Evolutionary conservation across 352 stramenopile genomes (phyloP), one percentile per base, ranked within the genome.

Genomic region (Hyaloperonospora brassicae): DNA sequence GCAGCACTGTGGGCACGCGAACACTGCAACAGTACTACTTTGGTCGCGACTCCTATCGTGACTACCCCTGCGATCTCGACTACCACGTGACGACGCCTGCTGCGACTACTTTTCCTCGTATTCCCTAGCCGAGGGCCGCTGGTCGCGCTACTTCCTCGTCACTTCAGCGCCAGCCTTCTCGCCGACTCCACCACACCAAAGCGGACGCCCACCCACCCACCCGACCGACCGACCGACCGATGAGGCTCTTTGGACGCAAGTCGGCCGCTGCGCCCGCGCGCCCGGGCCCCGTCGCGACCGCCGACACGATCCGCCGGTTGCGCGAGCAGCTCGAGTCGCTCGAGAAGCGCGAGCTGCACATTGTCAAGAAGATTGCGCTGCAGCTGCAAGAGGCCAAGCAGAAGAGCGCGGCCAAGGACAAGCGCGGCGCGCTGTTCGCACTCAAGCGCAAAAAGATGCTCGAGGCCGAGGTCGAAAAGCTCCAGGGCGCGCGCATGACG

Each of bases 361-460:
- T 98, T 36, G 75, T 97, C 53, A 98, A 97, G 70, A 98, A 98
- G 75, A 97, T 98, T 50, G 76, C 86, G 46, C 53, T 82, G 60
- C 88, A 98, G 65, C 54, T 98, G 9, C 71, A 82, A 21, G 94
- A 98, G 51, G 96, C 96, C 25, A 98, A 98, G 75, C 87, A 83
- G 38, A 98, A 98, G 70, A 97, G 95, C 72, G 84, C 82, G 11
- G 85, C 82, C 39, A 98, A 98, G 59, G 95, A 99, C 79, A 98
- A 99, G 59, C 95, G 95, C 65, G 95, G 95, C 50, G 96, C 96
- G 25, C 86, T 98, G 40, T 98, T 98, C 69, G 90, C 91, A 45
- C 84, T 99, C 39, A 99, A 98, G 75, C 87, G 93, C 60, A 98
- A 98, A 84, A 99, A 98, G 61, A 94, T 98, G 73, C 98, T 97